Evolutionary conservation across 805 yeast species (phyloP).

Genomic region (Maudiozyma serrabonitensis): DNA sequence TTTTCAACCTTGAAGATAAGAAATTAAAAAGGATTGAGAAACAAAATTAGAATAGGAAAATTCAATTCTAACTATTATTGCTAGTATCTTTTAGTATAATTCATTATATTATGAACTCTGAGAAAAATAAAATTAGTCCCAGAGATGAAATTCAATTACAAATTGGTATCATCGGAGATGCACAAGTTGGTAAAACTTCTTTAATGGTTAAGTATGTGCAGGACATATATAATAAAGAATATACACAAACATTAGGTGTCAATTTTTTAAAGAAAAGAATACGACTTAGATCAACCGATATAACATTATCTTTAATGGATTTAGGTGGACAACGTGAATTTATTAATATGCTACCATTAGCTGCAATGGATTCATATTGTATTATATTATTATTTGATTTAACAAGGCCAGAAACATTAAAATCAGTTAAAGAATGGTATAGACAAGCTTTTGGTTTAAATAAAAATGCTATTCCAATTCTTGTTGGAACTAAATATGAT

Average conservation of each 20-base stretch:
- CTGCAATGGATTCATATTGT: slow-evolving; percentile 86
- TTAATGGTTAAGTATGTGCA: slow-evolving; percentile 96
- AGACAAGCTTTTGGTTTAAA: slow-evolving; percentile 84
- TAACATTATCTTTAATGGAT: slow-evolving; percentile 90
- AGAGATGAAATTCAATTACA: slow-evolving; percentile 37
- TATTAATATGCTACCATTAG: slow-evolving; percentile 89
- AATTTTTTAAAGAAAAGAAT: slow-evolving; percentile 89
- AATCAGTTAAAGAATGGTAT: slow-evolving; percentile 91
- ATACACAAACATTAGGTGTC: slow-evolving; percentile 90
- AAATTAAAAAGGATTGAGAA: no score
- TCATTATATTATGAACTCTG: no score
- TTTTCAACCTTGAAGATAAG: no score
- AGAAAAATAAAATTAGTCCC: no score
- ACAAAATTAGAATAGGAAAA: no score
- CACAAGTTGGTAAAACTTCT: slow-evolving; percentile 92
- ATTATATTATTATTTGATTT: slow-evolving; percentile 83
- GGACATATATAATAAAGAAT: slow-evolving; percentile 82
- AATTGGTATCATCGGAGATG: slow-evolving; percentile 90
- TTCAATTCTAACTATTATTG: no score
- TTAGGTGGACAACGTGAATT: slow-evolving; percentile 93
- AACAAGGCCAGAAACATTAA: slow-evolving; percentile 75
- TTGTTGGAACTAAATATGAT: slow-evolving; percentile 92
- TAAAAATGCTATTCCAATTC: slow-evolving; percentile 79
- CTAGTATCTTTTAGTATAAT: no score
- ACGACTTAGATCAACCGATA: slow-evolving; percentile 73